phyloP scores from a whole-genome alignment of 495 filamentous ascomycete species.

The Podospora didyma region DNA sequence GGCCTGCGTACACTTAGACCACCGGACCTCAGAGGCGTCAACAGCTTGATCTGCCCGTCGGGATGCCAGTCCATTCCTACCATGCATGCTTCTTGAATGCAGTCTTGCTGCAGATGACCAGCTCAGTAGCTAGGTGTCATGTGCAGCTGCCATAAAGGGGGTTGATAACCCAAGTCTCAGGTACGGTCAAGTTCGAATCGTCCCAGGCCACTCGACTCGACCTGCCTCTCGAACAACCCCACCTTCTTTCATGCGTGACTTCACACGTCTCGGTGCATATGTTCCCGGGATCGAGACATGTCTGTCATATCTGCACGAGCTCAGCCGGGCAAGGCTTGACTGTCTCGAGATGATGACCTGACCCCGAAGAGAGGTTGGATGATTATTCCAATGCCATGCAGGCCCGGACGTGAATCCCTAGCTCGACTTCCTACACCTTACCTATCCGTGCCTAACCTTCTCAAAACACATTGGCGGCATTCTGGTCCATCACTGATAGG shows the following conservation, averaged over 20 bases:
- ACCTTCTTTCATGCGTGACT: background rate
- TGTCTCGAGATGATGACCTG: background rate
- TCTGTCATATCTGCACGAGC: slow-evolving; percentile 2
- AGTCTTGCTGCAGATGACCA: background rate
- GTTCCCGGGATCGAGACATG: background rate
- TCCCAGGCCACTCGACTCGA: too few species aligned
- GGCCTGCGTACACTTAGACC: background rate
- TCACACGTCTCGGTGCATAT: background rate
- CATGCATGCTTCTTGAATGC: background rate
- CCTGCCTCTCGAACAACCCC: too few species aligned
- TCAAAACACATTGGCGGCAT: background rate
- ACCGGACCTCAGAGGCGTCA: background rate
- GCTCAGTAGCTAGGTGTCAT: background rate
- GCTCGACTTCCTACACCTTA: too few species aligned
- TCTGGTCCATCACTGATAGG: too few species aligned
- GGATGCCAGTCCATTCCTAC: background rate
- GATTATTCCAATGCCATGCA: background rate
- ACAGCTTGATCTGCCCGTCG: background rate
- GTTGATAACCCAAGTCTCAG: background rate
- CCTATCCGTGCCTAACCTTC: too few species aligned
- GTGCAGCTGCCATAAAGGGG: background rate
- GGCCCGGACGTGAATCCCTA: background rate
- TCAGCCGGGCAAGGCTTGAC: slow-evolving; percentile 14
- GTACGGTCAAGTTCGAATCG: too few species aligned
- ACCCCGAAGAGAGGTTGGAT: background rate